Evolutionary conservation across 1,284 basidiomycete species (phyloP).

Genomic region (Sporisorium reilianum): DNA sequence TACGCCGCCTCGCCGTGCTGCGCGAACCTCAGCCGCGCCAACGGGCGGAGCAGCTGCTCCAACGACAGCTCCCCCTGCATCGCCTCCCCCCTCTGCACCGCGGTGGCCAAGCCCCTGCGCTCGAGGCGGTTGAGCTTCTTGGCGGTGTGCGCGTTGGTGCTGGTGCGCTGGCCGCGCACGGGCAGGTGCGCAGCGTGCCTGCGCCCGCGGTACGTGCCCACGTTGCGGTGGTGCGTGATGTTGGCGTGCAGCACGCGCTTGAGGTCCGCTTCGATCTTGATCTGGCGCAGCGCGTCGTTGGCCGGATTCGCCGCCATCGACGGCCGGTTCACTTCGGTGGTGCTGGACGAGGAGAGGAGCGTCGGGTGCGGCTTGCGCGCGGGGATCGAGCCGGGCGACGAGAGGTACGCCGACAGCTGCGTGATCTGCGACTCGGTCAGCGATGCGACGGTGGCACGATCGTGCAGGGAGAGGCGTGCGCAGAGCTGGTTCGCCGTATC

Average conservation of each 20-base stretch:
- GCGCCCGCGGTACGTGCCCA: slow-evolving; percentile 87
- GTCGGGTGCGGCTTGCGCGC: slow-evolving; percentile 72
- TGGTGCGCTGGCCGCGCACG: slow-evolving; percentile 89
- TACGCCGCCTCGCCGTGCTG: background rate
- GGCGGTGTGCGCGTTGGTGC: slow-evolving; percentile 85
- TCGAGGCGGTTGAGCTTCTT: slow-evolving; percentile 82
- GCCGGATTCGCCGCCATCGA: slow-evolving; percentile 49
- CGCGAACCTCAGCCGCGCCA: slow-evolving; percentile 37
- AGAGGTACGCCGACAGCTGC: slow-evolving; percentile 85
- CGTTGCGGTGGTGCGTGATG: slow-evolving; percentile 87
- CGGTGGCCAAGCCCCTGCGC: slow-evolving; percentile 68
- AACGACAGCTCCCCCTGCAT: slow-evolving; percentile 1
- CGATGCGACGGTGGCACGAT: slow-evolving; percentile 79
- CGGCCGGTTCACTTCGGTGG: slow-evolving; percentile 24
- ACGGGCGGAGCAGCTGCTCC: slow-evolving; percentile 35
- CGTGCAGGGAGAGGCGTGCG: slow-evolving; percentile 86
- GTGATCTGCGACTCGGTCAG: slow-evolving; percentile 84
- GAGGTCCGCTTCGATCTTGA: slow-evolving; percentile 86
- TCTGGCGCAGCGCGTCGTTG: slow-evolving; percentile 74
- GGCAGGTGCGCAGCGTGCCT: slow-evolving; percentile 89
- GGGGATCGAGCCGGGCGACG: slow-evolving; percentile 78
- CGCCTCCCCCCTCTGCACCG: too few relatives aligned
- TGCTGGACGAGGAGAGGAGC: background rate
- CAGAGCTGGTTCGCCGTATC: slow-evolving; percentile 82
- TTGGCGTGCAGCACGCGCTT: slow-evolving; percentile 83